A percentile compares a stretch with the other conserved stretches of the same genome.
Conservation (phyloP, 1,284 basidiomycete species). For the Puccinia coronata region DNA sequence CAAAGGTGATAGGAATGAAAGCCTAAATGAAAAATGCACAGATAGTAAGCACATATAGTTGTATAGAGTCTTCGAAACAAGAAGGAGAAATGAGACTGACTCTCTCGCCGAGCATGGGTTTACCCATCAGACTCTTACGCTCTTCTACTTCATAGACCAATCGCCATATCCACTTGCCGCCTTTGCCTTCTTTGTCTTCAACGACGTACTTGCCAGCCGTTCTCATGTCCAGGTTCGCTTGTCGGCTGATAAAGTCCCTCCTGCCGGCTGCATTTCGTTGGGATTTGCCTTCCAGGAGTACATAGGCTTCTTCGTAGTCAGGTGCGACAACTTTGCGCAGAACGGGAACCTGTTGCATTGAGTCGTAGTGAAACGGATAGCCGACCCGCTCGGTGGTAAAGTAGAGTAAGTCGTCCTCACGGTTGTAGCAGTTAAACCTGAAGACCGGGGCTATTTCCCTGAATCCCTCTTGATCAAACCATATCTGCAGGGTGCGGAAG, state of each 20-base stretch:
- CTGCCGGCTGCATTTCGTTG: slow-evolving; percentile 35
- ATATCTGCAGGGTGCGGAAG: slow-evolving; percentile 49
- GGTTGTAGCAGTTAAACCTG: slow-evolving; percentile 32
- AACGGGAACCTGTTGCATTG: slow-evolving; percentile 47
- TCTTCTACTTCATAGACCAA: slow-evolving; percentile 48
- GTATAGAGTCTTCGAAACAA: neutral
- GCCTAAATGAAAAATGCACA: slow-evolving; percentile 5
- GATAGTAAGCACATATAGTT: neutral
- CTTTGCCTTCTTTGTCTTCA: slow-evolving; percentile 45
- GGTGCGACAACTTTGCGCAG: slow-evolving; percentile 49
- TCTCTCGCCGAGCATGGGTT: slow-evolving; percentile 48
- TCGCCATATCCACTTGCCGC: slow-evolving; percentile 47
- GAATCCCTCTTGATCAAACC: slow-evolving; percentile 50
- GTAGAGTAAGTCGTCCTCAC: slow-evolving; percentile 39
- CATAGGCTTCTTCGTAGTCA: slow-evolving; percentile 50
- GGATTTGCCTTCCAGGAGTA: slow-evolving; percentile 42
- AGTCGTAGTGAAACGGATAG: slow-evolving; percentile 47
- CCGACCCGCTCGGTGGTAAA: slow-evolving; percentile 40
- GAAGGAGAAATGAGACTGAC: slow-evolving; percentile 11
- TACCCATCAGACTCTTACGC: slow-evolving; percentile 49
- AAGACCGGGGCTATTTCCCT: slow-evolving; percentile 48
- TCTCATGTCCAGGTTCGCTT: slow-evolving; percentile 40
- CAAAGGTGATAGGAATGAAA: slow-evolving; percentile 49
- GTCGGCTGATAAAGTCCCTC: slow-evolving; percentile 48
- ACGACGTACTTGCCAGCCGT: slow-evolving; percentile 47